Base-by-base conservation (phyloP, 2,329 filamentous ascomycete genomes). In the Coleophoma crateriformis region DNA sequence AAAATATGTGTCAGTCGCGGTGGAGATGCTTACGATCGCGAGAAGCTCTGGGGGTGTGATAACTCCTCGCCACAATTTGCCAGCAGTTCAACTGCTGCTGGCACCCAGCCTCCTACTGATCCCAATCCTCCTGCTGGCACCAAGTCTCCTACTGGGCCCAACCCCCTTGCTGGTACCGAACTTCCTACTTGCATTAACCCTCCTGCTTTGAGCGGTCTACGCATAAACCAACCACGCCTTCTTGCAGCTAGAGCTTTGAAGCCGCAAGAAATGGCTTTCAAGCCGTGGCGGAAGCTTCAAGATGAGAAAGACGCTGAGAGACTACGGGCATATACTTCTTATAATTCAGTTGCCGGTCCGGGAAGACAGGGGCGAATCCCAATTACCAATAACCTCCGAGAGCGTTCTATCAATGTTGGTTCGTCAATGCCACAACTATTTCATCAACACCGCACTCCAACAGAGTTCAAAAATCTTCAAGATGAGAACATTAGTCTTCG, bases 401-500 rank as follows among this genome's bases (percentile, higher is more conserved):
- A 62, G 33, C 47, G 58, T 14, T 17, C 49, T 8, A 22, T 61
- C 11, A 45, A 32, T 15, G 49, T 50, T 3, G 53, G 53, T 17
- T 20, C 47, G 32, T 53, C 48, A 20, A 27, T 58, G 17, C 61
- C 61, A 33, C 49, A 50, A n/a, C 44, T 60, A 2, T 63, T 53
- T 39, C 17, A 39, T 6, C 54, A 59, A 32, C 54, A 52, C 6
- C 33, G 59, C 5, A 61, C 59, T 4, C 53, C 59, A 22, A 61
- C 57, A 4, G 60, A 64, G 45, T 52, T 59, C n/a, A 27, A 19
- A 3, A 22, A 52, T 1, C 14, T 59, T 7, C 47, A 46, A 7
- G 51, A 56, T 22, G 57, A 63, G 20, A 59, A 58, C 33, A 52
- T 55, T 17, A 45, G 43, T n/a, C 41, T 59, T 5, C 51, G 58